These are phyloP conservation scores for Lichtheimia ornata DNA, from an alignment of 371 early-diverging fungal genomes.

Conservation along the genomic window DNA sequence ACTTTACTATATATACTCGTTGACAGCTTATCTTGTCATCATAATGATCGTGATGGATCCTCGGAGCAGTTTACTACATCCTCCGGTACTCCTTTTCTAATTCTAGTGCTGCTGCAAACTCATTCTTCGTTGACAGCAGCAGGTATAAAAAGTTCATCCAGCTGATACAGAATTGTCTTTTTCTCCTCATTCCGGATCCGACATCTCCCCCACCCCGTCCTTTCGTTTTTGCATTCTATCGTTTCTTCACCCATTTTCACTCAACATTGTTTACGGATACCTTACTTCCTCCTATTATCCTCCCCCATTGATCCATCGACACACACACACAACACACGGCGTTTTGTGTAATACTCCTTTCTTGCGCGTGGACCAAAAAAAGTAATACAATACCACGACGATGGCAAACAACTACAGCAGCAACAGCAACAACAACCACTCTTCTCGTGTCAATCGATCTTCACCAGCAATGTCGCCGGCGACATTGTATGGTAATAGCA, in stretches of 20 bases:
- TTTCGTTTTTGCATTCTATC: conserved; percentile 9
- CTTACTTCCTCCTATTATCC: not conserved
- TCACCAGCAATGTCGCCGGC: too few species aligned
- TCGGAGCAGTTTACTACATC: not conserved
- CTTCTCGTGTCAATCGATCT: too few species aligned
- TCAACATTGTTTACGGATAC: not conserved
- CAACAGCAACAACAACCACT: too few species aligned
- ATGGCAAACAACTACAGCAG: too few species aligned
- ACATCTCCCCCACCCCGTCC: conserved; percentile 11
- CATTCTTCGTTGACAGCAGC: not conserved
- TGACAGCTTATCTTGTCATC: not conserved
- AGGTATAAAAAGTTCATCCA: not conserved
- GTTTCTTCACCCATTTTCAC: not conserved
- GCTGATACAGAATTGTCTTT: not conserved
- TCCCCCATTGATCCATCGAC: not conserved
- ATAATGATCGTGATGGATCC: not conserved
- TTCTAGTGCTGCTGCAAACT: not conserved
- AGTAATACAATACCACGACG: not conserved
- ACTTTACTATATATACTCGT: not conserved
- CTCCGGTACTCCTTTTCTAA: not conserved
- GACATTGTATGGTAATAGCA: too few species aligned
- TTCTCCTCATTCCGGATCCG: conserved; percentile 7
- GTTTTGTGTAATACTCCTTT: too few species aligned
- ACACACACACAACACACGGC: not conserved
- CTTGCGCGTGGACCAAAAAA: not conserved